Base-by-base conservation (phyloP, 225 moss, liverwort and hornwort genomes). In the Antitrichia curtipendula region DNA sequence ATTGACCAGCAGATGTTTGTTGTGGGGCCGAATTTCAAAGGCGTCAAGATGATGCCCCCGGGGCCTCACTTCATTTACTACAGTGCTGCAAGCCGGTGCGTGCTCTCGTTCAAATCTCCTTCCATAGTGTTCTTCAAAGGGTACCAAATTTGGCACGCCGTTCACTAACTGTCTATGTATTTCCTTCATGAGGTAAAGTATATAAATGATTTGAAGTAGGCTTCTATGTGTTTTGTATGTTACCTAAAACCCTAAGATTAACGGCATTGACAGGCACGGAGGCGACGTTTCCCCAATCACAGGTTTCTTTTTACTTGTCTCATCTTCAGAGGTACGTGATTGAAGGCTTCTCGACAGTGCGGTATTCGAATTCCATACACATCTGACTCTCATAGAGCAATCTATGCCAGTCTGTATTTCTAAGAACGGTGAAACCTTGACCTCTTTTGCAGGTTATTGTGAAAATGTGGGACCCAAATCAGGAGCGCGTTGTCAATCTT, bases 1-100 rank as follows among this genome's bases (percentile, higher is more conserved):
- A 91, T 99, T 81, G 91, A 97, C 82, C 91, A 90, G 68, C 94
- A 99, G 95, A 96, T 96, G 94, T 99, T 97, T 89, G 94, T 96
- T 31, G 94, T 95, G 64, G 99, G 99, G 53, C 95, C 97, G 54
- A 96, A 94, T 77, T 99, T 99, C 40, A 94, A 89, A 92, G 99
- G 99, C 66, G 89, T 99, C 28, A 99, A 99, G 91, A 99, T 99
- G 96, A 90, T 99, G 71, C 92, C 95, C 24, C 94, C 95, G 2
- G 99, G 99, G 41, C 92, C 97, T 69, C 99, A 99, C 91, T 99
- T 99, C 89, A 91, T 99, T 62, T 99, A 95, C 90, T 99, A 97
- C 85, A 94, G 93, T 78, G 89, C 94, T 91, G 94, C 89, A 84
- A 99, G 95, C 91, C 94, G 94, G 96, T 99, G 61, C 56, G 93